A percentile compares a stretch with the other conserved stretches of the same genome.
phyloP scores from a whole-genome alignment of 148 eudicot species.

The Nepenthes gracilis region DNA sequence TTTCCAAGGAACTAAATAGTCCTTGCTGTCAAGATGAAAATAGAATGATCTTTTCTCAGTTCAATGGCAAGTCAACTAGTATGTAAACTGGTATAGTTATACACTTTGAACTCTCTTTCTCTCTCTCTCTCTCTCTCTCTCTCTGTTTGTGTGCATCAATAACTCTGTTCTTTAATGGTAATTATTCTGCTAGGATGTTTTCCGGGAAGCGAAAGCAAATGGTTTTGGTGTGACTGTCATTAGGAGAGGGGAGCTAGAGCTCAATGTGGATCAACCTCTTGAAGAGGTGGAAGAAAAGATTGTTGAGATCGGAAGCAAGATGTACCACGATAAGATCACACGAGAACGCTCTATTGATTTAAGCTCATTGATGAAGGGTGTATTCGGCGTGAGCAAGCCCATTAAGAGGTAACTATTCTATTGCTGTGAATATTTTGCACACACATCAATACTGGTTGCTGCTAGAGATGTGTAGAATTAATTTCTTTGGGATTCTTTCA shows the following conservation, averaged over 20 bases:
- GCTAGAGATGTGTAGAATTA: background rate
- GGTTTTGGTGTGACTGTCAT: slow-evolving; percentile 81
- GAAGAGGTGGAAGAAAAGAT: slow-evolving; percentile 84
- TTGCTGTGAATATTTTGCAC: background rate
- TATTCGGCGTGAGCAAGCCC: slow-evolving; percentile 48
- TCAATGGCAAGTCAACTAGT: too few species aligned
- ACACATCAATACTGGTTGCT: too few species aligned
- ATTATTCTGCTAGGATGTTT: slow-evolving; percentile 47
- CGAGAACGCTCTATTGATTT: slow-evolving; percentile 59
- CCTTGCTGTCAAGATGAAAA: too few species aligned
- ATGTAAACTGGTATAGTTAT: too few species aligned
- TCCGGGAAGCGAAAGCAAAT: slow-evolving; percentile 63
- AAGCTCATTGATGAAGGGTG: slow-evolving; percentile 60
- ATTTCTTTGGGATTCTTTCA: background rate
- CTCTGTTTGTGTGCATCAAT: background rate
- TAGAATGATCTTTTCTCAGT: too few species aligned
- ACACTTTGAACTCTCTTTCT: background rate
- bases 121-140: background rate
- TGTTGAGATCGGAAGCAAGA: slow-evolving; percentile 73
- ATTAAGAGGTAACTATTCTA: slow-evolving; percentile 35
- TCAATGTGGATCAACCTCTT: slow-evolving; percentile 73
- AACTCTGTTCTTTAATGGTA: background rate
- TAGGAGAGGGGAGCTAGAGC: slow-evolving; percentile 65
- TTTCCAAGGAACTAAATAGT: too few species aligned
- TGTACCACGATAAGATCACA: slow-evolving; percentile 77